phyloP scores from a whole-genome alignment of 768 basidiomycete genomes.

The Trametes villosa region DNA sequence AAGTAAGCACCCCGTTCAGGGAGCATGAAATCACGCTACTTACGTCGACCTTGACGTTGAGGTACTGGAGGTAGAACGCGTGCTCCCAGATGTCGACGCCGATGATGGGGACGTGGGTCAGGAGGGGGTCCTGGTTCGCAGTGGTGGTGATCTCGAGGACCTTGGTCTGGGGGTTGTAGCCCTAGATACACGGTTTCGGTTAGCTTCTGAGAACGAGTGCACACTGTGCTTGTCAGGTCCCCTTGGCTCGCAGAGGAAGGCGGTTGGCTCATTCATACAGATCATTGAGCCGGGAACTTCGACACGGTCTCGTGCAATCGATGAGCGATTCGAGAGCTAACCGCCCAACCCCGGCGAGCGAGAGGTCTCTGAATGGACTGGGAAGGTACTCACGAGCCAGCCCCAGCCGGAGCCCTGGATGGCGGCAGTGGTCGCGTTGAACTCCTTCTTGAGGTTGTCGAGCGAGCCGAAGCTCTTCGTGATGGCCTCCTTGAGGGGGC shows the following conservation, averaged over 20 bases:
- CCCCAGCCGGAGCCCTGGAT: conserved; percentile 98
- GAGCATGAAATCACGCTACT: conserved; percentile 39
- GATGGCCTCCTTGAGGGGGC: conserved; percentile 76
- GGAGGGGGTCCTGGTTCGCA: conserved; percentile 92
- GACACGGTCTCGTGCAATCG: too few species aligned
- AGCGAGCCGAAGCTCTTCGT: conserved; percentile 69
- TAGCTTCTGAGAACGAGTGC: background rate
- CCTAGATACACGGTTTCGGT: conserved; percentile 47
- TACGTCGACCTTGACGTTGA: conserved; percentile 92
- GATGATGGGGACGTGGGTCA: conserved; percentile 78
- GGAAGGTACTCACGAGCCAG: conserved; percentile 84
- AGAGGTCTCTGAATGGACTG: background rate
- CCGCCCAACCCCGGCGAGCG: background rate
- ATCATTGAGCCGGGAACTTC: too few species aligned
- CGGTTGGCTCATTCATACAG: too few species aligned
- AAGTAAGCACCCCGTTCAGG: too few species aligned
- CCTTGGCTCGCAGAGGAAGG: too few species aligned
- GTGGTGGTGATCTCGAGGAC: conserved; percentile 89
- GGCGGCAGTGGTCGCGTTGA: conserved; percentile 82
- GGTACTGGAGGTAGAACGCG: conserved; percentile 95
- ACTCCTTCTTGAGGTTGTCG: conserved; percentile 74
- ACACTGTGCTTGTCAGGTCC: conserved; percentile 13
- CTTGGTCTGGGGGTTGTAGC: conserved; percentile 66
- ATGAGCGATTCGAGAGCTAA: too few species aligned
- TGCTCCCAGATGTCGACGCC: conserved; percentile 97